Conservation (phyloP, 371 early-diverging fungal species). For the Mortierella sp. region DNA sequence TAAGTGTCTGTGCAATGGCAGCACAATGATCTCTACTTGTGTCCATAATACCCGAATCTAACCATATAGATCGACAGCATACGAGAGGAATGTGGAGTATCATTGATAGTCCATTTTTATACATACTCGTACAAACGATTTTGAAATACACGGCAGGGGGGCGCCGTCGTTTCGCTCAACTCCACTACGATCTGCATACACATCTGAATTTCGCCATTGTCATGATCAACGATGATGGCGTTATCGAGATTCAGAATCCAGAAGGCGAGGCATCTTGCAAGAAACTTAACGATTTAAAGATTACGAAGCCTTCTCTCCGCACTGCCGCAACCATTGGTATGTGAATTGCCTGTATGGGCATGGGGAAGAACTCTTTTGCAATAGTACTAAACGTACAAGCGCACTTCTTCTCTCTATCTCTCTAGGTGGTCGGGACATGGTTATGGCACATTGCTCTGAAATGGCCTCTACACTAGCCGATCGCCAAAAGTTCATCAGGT, state of each 20-base stretch:
- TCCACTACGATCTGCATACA: constrained; percentile 46
- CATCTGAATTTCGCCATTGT: constrained; percentile 52
- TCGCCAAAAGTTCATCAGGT: constrained; percentile 53
- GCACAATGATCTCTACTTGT: too few species aligned
- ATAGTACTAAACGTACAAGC: background rate
- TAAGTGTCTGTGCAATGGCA: too few species aligned
- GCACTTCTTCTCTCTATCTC: background rate
- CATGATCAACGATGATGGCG: constrained; percentile 51
- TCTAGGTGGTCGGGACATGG: constrained; percentile 55
- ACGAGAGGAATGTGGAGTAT: constrained; percentile 25
- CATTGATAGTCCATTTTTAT: background rate
- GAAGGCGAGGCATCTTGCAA: constrained; percentile 35
- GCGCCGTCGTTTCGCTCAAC: constrained; percentile 41
- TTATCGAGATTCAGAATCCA: constrained; percentile 37
- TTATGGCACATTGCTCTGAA: constrained; percentile 51
- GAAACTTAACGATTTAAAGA: constrained; percentile 45
- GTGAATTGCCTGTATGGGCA: background rate
- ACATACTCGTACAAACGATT: background rate
- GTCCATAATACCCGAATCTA: too few species aligned
- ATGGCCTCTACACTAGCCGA: constrained; percentile 49
- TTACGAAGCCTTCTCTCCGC: constrained; percentile 35
- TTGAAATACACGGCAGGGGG: constrained; percentile 30
- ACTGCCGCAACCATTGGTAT: constrained; percentile 46
- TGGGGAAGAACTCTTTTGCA: too few species aligned
- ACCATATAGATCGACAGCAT: background rate